Conservation (phyloP, 345 rosid species). For the Heritiera littoralis region DNA sequence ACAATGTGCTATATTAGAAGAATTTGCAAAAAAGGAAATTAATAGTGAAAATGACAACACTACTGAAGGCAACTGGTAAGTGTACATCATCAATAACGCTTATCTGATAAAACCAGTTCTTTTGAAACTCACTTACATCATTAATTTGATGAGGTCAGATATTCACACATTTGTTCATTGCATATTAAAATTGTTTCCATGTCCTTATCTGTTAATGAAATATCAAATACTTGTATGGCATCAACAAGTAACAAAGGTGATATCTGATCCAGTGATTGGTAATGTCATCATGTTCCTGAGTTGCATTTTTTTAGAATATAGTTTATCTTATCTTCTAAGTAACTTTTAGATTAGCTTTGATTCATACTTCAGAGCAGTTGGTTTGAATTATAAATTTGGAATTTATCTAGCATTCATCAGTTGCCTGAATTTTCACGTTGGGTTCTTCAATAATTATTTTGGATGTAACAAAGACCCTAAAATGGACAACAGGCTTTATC, state of each 20-base stretch:
- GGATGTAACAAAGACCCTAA: slow-evolving; percentile 69
- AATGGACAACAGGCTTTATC: slow-evolving; percentile 89
- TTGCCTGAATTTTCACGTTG: neutral
- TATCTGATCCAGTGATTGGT: neutral
- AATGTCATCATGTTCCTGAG: neutral
- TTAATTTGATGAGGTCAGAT: neutral
- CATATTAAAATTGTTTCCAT: neutral
- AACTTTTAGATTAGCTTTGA: neutral
- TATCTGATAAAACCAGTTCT: slow-evolving; percentile 8
- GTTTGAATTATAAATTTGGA: neutral
- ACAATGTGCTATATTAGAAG: slow-evolving; percentile 80
- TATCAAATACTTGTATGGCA: neutral
- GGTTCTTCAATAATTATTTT: slow-evolving; percentile 29
- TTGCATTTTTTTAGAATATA: neutral
- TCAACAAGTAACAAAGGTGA: neutral
- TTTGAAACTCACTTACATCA: slow-evolving; percentile 9
- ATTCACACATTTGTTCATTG: neutral
- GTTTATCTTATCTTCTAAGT: neutral
- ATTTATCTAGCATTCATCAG: slow-evolving; percentile 1
- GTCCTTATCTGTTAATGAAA: neutral
- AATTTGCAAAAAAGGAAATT: slow-evolving; percentile 82
- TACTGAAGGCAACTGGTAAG: slow-evolving; percentile 67
- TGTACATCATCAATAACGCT: slow-evolving; percentile 13
- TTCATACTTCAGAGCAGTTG: neutral
- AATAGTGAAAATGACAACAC: slow-evolving; percentile 42